Base-by-base conservation (phyloP, 352 stramenopile species). In the Thalassiosira pacifica region DNA sequence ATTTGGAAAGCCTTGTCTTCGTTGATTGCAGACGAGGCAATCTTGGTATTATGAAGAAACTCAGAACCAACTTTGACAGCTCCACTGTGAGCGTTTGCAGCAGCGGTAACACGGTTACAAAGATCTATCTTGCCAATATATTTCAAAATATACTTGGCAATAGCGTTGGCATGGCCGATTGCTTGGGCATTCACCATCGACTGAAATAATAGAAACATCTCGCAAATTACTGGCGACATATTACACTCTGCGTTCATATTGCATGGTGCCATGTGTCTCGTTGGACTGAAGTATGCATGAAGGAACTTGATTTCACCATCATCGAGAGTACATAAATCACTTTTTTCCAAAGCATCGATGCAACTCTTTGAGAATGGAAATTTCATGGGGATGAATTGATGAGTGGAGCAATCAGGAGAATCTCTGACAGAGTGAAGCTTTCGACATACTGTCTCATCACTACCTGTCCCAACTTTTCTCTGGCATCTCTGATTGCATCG, bases 21-120 rank as follows among this genome's bases (percentile, higher is more conserved):
- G 26, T 82, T 73, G 32, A 75, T 60, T 48, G 10, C 31, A 40
- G 64, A 82, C 0, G 71, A 63, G 5, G 26, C 27, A 75, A 87
- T 82, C 45, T 87, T 87, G 53, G 79, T 87, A 24, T 87, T 87
- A 55, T 87, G 79, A 24, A 87, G 34, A 74, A 75, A 79, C 22
- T 48, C 8, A 45, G 27, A 55, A 29, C 67, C 67, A 42, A 71
- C 65, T 71, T 76, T 9, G 18, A 84, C 45, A 45, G 24, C 67
- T 48, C 67, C 79, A n/a, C n/a, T 79, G n/a, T 61, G 34, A 63
- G 31, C 19, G 52, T 87, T 73, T 45, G 40, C 8, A 13, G 24
- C 40, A 9, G 40, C 16, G 10, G 16, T 57, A 16, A 79, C 65
- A 16, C 29, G n/a, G 19, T 87, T 81, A 16, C 29, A 27, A 19